These are phyloP conservation scores for Gyromitra esculenta DNA, from an alignment of 2,329 filamentous ascomycete genomes.

Conservation along the genomic window DNA sequence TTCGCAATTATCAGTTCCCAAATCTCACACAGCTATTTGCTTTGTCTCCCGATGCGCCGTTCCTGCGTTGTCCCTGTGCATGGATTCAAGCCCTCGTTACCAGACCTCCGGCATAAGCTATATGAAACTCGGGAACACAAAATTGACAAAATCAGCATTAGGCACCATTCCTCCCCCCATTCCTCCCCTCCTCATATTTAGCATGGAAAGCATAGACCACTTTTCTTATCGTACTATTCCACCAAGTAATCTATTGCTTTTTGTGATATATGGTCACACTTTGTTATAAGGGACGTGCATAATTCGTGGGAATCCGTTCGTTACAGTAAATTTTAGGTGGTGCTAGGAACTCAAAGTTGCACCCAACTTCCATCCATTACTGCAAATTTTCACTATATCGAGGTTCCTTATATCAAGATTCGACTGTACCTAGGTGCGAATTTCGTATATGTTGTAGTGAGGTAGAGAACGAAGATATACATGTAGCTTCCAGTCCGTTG, in stretches of 20 bases:
- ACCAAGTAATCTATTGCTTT: no score
- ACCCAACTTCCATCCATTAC: no score
- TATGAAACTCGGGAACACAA: neutral
- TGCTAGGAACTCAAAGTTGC: no score
- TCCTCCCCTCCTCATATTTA: neutral
- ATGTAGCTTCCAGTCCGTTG: neutral
- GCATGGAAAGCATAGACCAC: neutral
- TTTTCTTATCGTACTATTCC: slow-evolving; percentile 1
- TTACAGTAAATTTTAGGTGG: no score
- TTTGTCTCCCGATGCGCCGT: neutral
- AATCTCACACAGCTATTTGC: neutral
- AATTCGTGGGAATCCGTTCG: no score
- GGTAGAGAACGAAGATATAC: neutral
- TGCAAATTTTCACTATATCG: no score
- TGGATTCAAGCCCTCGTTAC: slow-evolving; percentile 1
- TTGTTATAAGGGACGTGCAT: no score
- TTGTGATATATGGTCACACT: no score
- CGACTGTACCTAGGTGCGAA: neutral
- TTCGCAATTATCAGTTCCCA: neutral
- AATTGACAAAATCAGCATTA: neutral
- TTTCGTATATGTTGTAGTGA: neutral
- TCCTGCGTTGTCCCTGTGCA: neutral
- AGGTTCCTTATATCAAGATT: no score
- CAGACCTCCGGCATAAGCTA: slow-evolving; percentile 5
- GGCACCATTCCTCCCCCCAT: neutral